Base-by-base conservation (phyloP, 176 grass and related monocot species). In the Alopecurus myosuroides region DNA sequence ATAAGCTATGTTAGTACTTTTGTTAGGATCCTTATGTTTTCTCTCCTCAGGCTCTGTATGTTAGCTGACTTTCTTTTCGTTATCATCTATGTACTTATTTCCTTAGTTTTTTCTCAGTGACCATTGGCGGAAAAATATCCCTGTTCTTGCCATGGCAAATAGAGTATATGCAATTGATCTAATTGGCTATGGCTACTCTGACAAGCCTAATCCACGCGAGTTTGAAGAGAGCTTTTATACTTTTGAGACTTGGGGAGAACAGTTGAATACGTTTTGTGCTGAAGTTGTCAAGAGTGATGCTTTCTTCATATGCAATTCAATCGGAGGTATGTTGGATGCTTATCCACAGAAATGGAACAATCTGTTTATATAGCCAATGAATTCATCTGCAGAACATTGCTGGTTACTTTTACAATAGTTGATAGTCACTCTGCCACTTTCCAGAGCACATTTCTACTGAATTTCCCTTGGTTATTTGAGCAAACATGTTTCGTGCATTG, bases 231-330 rank as follows among this genome's bases (percentile, higher is more conserved):
- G 70, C 46, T 95, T 98, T 81, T 98, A 98, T 86, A 88, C 93
- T 72, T 98, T 98, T 89, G 96, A 98, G 77, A 98, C 96, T 74
- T 98, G 95, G 96, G 96, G 89, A 70, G 91, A 95, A 64, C 93
- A 98, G 56, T 81, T 98, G 26, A 98, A 94, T 80, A 85, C 61
- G 1, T 98, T 98, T 86, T 98, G 96, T 76, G 64, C 74, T 37
- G 93, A 98, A 61, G 89, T 98, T 42, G 74, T 98, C 57, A 88
- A 77, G 51, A 90, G 89, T 66, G 75, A 85, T 57, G 93, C 93
- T 65, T 98, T 98, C 91, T 98, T 98, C 81, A 98, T 98, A 85
- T 95, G 96, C 70, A 98, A 98, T 85, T 98, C 96, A 45, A 98
- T 98, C 75, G 96, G 96, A 92, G 96, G 93, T 95, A 89, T 81